These are phyloP conservation scores for Ascobolus immersus DNA, from an alignment of 495 filamentous ascomycete genomes.

Conservation along the genomic window DNA sequence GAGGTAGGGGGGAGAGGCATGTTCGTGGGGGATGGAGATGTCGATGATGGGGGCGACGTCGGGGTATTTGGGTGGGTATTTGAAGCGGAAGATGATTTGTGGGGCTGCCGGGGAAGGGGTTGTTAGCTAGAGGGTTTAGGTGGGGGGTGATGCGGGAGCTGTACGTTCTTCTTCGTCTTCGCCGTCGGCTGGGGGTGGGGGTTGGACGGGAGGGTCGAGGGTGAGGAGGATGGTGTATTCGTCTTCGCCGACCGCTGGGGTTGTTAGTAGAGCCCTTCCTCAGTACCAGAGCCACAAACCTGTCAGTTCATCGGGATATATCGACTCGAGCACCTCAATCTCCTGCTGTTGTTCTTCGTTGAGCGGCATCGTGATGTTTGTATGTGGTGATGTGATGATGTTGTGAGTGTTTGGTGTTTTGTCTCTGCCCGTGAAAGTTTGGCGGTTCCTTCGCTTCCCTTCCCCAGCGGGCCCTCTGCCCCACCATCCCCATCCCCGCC, in stretches of 20 bases:
- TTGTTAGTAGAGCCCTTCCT: not conserved
- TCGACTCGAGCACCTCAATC: slow-evolving; percentile 88
- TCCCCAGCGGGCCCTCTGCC: too few species aligned
- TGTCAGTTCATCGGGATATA: slow-evolving; percentile 94
- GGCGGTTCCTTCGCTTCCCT: too few species aligned
- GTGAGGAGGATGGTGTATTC: slow-evolving; percentile 62
- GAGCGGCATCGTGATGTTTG: too few species aligned
- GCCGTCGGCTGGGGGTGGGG: slow-evolving; percentile 24
- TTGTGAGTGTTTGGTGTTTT: too few species aligned
- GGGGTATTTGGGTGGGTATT: slow-evolving; percentile 67
- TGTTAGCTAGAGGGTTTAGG: slow-evolving; percentile 4
- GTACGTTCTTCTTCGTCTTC: slow-evolving; percentile 24
- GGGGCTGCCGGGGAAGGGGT: not conserved
- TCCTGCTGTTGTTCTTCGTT: slow-evolving; percentile 80
- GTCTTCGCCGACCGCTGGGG: slow-evolving; percentile 54
- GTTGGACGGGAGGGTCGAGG: slow-evolving; percentile 32
- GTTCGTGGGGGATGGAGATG: slow-evolving; percentile 35
- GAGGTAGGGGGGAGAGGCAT: slow-evolving; percentile 18
- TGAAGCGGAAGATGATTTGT: slow-evolving; percentile 56
- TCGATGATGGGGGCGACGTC: slow-evolving; percentile 60
- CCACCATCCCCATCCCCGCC: too few species aligned
- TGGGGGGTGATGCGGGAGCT: not conserved
- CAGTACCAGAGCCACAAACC: slow-evolving; percentile 23
- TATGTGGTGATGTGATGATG: too few species aligned
- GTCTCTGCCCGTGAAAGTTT: too few species aligned